A percentile compares a stretch with the other conserved stretches of the same genome.
These are phyloP conservation scores for Aplosporella prunicola DNA, from an alignment of 2,329 filamentous ascomycete species.

Conservation along the genomic window DNA sequence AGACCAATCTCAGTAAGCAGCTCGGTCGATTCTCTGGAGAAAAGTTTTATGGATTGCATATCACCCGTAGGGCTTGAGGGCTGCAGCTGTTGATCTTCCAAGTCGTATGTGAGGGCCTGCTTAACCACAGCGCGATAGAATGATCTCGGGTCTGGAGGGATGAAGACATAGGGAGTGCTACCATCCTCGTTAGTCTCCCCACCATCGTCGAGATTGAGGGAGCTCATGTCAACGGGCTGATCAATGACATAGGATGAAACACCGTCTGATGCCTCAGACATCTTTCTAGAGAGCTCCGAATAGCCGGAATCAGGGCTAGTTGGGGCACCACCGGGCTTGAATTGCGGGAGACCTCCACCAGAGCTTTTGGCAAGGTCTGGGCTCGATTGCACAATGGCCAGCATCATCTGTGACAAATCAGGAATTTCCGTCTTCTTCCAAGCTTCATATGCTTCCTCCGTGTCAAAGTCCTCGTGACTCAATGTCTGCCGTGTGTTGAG, in stretches of 20 bases:
- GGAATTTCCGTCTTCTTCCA: conserved; percentile 89
- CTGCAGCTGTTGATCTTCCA: conserved; percentile 46
- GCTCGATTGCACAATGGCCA: conserved; percentile 77
- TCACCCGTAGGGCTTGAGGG: conserved; percentile 41
- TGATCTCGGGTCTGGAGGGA: conserved; percentile 71
- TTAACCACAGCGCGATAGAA: conserved; percentile 77
- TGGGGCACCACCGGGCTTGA: conserved; percentile 36
- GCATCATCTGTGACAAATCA: conserved; percentile 85
- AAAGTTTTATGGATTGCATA: conserved; percentile 40
- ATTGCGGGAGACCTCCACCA: conserved; percentile 50
- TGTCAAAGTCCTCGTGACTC: conserved; percentile 76
- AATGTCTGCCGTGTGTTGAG: conserved; percentile 69
- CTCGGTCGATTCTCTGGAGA: conserved; percentile 71
- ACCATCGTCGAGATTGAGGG: conserved; percentile 49
- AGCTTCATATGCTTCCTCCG: conserved; percentile 74
- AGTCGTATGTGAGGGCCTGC: conserved; percentile 58
- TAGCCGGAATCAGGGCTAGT: conserved; percentile 32
- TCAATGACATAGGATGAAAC: conserved; percentile 52
- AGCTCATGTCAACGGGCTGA: conserved; percentile 57
- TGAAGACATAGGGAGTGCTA: conserved; percentile 72
- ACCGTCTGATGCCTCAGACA: conserved; percentile 34
- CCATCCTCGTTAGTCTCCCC: conserved; percentile 29
- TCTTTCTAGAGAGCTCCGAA: conserved; percentile 37
- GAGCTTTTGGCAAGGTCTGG: conserved; percentile 76
- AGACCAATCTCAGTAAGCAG: conserved; percentile 75